phyloP scores from a whole-genome alignment of 2,329 filamentous ascomycete genomes.

The Dactylonectria macrodidyma region DNA sequence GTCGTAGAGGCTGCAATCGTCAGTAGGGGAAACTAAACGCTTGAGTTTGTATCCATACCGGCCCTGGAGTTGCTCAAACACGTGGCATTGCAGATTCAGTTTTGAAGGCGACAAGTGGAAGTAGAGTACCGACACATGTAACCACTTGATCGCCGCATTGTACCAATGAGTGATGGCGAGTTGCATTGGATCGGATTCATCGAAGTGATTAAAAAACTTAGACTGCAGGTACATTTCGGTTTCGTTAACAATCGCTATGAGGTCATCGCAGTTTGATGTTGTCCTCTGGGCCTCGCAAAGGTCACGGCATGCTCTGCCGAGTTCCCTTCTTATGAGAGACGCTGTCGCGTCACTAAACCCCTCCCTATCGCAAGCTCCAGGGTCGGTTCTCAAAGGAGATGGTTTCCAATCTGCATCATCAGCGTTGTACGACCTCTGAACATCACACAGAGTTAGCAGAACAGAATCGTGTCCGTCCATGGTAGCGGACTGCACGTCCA shows the following conservation, averaged over 20 bases:
- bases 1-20: conserved; percentile 27
- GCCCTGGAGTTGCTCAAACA: conserved; percentile 29
- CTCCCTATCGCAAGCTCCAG: conserved; percentile 27
- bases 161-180: conserved; percentile 28
- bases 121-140: conserved; percentile 31
- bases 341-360: conserved; percentile 31
- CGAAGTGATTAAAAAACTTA: conserved; percentile 32
- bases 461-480: conserved; percentile 30
- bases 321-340: conserved; percentile 29
- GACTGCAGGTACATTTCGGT: conserved; percentile 21
- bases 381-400: conserved; percentile 15
- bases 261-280: conserved; percentile 27
- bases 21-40: not conserved
- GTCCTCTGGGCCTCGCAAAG: conserved; percentile 26
- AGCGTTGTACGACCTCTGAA: conserved; percentile 29
- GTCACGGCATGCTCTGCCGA: conserved; percentile 25
- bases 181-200: conserved; percentile 33
- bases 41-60: conserved; percentile 6
- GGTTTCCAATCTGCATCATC: conserved; percentile 28
- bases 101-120: conserved; percentile 25
- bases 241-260: conserved; percentile 28
- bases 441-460: conserved; percentile 26
- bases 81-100: conserved; percentile 28
- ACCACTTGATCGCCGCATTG: conserved; percentile 29
- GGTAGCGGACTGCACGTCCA: conserved; percentile 29